Conservation (phyloP, 2,329 filamentous ascomycete species). For the Passalora sequoiae region DNA sequence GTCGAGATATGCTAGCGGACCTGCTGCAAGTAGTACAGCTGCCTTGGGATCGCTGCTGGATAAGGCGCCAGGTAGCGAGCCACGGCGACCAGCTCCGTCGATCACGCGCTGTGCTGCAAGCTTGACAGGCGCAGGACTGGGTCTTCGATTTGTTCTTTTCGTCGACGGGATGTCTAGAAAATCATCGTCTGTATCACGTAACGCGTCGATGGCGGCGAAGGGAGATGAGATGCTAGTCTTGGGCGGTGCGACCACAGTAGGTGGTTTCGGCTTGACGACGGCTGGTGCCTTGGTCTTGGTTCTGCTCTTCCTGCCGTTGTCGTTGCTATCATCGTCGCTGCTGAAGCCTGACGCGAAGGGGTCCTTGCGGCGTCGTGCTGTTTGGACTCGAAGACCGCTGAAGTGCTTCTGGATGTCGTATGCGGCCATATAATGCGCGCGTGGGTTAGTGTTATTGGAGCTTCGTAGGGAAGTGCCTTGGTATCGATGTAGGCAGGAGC, state of each 20-base stretch:
- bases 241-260: constrained; percentile 9
- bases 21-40: constrained; percentile 27
- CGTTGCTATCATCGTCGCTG: constrained; percentile 30
- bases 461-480: not conserved
- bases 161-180: constrained; percentile 21
- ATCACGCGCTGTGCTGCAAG: constrained; percentile 19
- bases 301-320: constrained; percentile 24
- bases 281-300: constrained; percentile 23
- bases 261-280: constrained; percentile 16
- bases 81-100: constrained; percentile 21
- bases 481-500: not conserved
- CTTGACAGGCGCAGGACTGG: constrained; percentile 27
- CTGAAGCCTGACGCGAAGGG: constrained; percentile 31
- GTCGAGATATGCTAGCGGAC: constrained; percentile 31
- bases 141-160: constrained; percentile 24
- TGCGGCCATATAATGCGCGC: constrained; percentile 27
- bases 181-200: constrained; percentile 27
- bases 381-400: constrained; percentile 30
- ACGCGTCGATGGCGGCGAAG: constrained; percentile 18
- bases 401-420: constrained; percentile 32
- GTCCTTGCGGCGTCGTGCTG: constrained; percentile 27
- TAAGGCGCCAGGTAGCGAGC: constrained; percentile 17
- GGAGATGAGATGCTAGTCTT: constrained; percentile 16
- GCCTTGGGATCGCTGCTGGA: constrained; percentile 14
- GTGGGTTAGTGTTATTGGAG: constrained; percentile 5